Evolutionary conservation across 2,329 filamentous ascomycete species (phyloP).

Genomic region (Exophiala calicioides): DNA sequence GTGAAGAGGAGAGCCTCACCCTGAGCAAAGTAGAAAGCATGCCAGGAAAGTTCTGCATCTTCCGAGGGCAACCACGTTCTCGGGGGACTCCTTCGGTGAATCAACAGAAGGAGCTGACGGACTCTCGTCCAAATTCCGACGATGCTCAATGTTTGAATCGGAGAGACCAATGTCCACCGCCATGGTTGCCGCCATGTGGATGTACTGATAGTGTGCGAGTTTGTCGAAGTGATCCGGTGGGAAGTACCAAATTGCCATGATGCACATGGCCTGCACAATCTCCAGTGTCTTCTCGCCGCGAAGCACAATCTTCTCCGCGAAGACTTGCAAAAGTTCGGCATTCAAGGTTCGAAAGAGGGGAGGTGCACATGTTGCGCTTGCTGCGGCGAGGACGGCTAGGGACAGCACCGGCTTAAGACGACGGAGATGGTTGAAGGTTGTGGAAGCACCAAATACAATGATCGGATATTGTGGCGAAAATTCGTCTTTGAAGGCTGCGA

Average conservation of each 20-base stretch:
- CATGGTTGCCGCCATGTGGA: conserved; percentile 77
- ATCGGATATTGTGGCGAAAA: conserved; percentile 58
- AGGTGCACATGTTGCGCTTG: conserved; percentile 52
- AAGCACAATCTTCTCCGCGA: conserved; percentile 72
- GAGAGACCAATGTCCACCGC: conserved; percentile 81
- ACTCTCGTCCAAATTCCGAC: too few species aligned
- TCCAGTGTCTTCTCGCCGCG: conserved; percentile 78
- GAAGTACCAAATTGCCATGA: conserved; percentile 78
- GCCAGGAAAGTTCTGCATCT: too few species aligned
- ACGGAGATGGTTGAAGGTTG: conserved; percentile 54
- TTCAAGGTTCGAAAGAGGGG: conserved; percentile 62
- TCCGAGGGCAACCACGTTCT: too few species aligned
- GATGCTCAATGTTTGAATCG: too few species aligned
- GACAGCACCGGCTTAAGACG: conserved; percentile 60
- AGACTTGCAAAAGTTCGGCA: conserved; percentile 67
- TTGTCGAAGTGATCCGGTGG: conserved; percentile 61
- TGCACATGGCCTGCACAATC: conserved; percentile 72
- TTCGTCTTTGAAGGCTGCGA: conserved; percentile 55
- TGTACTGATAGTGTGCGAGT: conserved; percentile 85
- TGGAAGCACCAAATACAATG: conserved; percentile 56
- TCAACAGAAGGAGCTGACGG: too few species aligned
- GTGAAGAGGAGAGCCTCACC: too few species aligned
- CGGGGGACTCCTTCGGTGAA: too few species aligned
- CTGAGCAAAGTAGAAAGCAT: too few species aligned
- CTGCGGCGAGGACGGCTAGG: conserved; percentile 56